Evolutionary conservation across 2,329 filamentous ascomycete genomes (phyloP), one percentile per base, ranked within the genome.

Genomic region (Thermothelomyces thermophilus): DNA sequence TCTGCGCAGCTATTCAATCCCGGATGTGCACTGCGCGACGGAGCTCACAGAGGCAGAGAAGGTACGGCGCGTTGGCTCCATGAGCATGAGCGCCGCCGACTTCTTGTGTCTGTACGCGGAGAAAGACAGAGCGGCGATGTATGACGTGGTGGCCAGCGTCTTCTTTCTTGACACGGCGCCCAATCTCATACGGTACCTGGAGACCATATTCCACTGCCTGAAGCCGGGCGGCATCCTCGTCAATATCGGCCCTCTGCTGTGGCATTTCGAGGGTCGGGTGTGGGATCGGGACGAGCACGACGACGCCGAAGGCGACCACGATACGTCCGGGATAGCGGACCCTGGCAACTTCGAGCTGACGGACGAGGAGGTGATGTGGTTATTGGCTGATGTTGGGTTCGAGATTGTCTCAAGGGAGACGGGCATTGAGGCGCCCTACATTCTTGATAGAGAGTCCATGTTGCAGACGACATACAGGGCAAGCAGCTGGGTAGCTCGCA

Each of bases 81-180:
- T 98, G 89, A 83, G 82, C 62, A 97, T 98, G 91, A 84, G 85
- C 19, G 87, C 90, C 0, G 90, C 89, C 3, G 93, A 98, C 65
- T 98, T 98, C 62, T 79, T 94, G 50, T 84, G 89, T n/a, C 68
- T 90, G 1, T 98, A 98, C 65, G 77, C 75, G 22, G 75, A 83
- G 51, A 72, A 77, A 1, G 76, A 78, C 0, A 79, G 87, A 59
- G 67, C 70, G 8, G 75, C 75, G 0, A 61, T 67, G 0, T 97
- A 90, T 66, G 84, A 96, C 61, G 90, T 85, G 1, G 88, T 97
- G 2, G 83, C 87, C 0, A 88, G 86, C 2, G 87, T 95, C 10
- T 98, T 97, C 71, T 98, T 98, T 71, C 84, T 98, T 51, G 94
- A 98, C 66, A 98, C 93, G 1, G 93, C 93, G 2, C 90, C 91